Evolutionary conservation across 805 yeast genomes (phyloP).

Genomic region (Candida montana): DNA sequence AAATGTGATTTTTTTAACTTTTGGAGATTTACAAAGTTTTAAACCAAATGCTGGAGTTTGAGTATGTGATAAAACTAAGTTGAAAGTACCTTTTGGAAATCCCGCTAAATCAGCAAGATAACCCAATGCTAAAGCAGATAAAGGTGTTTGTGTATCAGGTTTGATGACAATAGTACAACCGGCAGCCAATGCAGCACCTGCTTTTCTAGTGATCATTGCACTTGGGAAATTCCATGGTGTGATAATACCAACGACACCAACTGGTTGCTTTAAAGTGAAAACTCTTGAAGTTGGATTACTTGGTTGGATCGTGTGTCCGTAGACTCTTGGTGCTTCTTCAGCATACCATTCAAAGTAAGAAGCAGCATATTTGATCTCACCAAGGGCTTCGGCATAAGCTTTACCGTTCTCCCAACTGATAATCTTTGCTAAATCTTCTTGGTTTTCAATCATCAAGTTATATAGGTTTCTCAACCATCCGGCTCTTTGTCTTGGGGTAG

Average conservation of each 20-base stretch:
- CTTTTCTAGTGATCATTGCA: slow-evolving; percentile 63
- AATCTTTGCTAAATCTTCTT: slow-evolving; percentile 51
- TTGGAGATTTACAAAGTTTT: slow-evolving; percentile 41
- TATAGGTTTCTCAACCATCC: slow-evolving; percentile 44
- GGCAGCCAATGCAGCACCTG: slow-evolving; percentile 60
- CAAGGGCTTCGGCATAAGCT: slow-evolving; percentile 45
- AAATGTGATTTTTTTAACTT: slow-evolving; percentile 52
- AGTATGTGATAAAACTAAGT: slow-evolving; percentile 44
- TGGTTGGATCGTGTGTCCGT: slow-evolving; percentile 56
- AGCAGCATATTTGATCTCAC: slow-evolving; percentile 56
- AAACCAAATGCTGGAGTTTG: slow-evolving; percentile 50
- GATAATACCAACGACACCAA: slow-evolving; percentile 59
- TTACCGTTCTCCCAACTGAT: slow-evolving; percentile 60
- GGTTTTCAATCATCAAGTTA: slow-evolving; percentile 47
- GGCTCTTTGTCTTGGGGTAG: slow-evolving; percentile 46
- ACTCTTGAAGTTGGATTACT: slow-evolving; percentile 45
- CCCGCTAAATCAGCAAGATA: slow-evolving; percentile 54
- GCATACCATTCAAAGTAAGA: slow-evolving; percentile 88
- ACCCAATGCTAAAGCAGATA: slow-evolving; percentile 53
- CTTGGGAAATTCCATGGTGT: slow-evolving; percentile 67
- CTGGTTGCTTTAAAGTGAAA: slow-evolving; percentile 50
- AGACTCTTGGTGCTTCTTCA: slow-evolving; percentile 52
- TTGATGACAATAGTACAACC: slow-evolving; percentile 59
- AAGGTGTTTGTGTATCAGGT: slow-evolving; percentile 59
- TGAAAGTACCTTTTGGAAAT: slow-evolving; percentile 52